phyloP scores from a whole-genome alignment of 176 grass and related monocot genomes.

The Coix lacrymajobi region DNA sequence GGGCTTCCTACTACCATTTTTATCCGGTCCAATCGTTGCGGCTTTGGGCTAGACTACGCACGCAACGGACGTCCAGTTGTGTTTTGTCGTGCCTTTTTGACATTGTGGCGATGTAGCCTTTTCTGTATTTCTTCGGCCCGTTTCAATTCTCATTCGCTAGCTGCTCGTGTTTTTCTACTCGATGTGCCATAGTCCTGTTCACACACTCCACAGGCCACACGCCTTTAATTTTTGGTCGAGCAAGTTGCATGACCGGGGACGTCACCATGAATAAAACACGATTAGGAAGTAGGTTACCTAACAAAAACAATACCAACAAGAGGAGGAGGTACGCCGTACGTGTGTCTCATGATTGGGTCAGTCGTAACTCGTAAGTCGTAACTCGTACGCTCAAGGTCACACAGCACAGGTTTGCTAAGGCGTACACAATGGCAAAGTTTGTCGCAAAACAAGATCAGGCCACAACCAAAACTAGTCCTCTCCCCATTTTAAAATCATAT shows the following conservation, averaged over 20 bases:
- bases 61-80: not conserved
- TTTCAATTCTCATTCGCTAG: conserved; percentile 10
- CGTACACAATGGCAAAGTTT: not conserved
- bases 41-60: not conserved
- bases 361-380: not conserved
- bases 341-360: not conserved
- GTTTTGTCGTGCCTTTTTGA: conserved; percentile 25
- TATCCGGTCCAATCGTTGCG: not conserved
- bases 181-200: not conserved
- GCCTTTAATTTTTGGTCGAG: not conserved
- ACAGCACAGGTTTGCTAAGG: no score
- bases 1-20: not conserved
- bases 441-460: no score
- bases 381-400: not conserved
- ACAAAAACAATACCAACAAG: not conserved
- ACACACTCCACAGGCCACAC: not conserved
- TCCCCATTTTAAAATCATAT: no score
- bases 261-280: not conserved
- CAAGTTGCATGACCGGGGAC: conserved; percentile 8
- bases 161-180: conserved; percentile 24
- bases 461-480: no score
- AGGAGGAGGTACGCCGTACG: not conserved
- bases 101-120: not conserved
- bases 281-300: conserved; percentile 37
- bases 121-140: not conserved